phyloP scores from a whole-genome alignment of 805 yeast species.

The Zygosaccharomyces bailii region DNA sequence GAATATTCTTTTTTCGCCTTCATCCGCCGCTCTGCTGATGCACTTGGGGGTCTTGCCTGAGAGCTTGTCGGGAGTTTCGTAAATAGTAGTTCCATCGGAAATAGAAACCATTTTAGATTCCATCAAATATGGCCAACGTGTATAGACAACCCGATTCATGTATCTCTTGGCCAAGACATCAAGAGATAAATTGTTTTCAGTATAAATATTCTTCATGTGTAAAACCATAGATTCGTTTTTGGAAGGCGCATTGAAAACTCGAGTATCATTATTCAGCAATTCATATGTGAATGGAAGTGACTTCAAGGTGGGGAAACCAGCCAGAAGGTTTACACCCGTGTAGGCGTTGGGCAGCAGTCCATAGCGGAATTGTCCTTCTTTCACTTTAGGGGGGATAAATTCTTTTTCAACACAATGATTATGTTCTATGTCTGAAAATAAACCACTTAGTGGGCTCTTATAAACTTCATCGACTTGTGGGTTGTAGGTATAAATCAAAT shows the following conservation, averaged over 20 bases:
- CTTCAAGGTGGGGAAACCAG: conserved; percentile 86
- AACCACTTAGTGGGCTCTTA: conserved; percentile 71
- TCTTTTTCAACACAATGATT: conserved; percentile 70
- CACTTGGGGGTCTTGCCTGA: conserved; percentile 34
- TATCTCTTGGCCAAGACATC: conserved; percentile 65
- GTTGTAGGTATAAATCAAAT: conserved; percentile 65
- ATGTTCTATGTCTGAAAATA: conserved; percentile 72
- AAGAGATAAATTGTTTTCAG: conserved; percentile 46
- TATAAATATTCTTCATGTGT: conserved; percentile 52
- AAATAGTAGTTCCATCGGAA: conserved; percentile 50
- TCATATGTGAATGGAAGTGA: conserved; percentile 59
- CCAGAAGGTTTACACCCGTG: conserved; percentile 65
- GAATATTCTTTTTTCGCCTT: conserved; percentile 48
- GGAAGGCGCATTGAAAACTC: conserved; percentile 82
- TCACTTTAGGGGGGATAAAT: conserved; percentile 50
- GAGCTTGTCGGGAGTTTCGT: conserved; percentile 27
- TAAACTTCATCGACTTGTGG: conserved; percentile 69
- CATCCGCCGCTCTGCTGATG: conserved; percentile 41
- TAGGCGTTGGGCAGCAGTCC: conserved; percentile 67
- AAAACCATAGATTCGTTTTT: conserved; percentile 78
- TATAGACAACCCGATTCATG: conserved; percentile 60
- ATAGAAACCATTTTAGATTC: conserved; percentile 72
- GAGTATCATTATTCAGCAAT: conserved; percentile 59
- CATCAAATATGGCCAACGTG: conserved; percentile 86
- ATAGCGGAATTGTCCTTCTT: conserved; percentile 39